Evolutionary conservation across 2,329 filamentous ascomycete species (phyloP).

Genomic region (Ophiostoma sp.): DNA sequence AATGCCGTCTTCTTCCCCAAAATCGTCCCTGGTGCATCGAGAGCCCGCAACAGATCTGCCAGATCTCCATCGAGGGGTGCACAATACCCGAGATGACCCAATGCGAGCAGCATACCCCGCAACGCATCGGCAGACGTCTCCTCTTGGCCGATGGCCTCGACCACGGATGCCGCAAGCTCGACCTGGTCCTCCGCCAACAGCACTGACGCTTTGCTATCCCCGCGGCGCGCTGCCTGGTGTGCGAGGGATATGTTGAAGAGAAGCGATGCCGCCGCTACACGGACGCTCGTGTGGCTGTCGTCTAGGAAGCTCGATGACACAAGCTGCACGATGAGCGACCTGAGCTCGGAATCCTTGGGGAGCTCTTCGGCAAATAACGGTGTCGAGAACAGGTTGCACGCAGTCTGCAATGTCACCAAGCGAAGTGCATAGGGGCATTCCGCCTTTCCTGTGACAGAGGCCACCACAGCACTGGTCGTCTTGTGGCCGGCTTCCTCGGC

Average conservation of each 20-base stretch:
- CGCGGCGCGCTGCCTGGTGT: constrained; percentile 46
- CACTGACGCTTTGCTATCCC: not conserved
- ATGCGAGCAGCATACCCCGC: constrained; percentile 67
- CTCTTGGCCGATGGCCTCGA: constrained; percentile 64
- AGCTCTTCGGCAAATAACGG: constrained; percentile 64
- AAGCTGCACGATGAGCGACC: constrained; percentile 58
- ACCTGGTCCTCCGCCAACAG: constrained; percentile 68
- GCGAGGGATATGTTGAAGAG: constrained; percentile 74
- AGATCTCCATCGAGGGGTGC: constrained; percentile 66
- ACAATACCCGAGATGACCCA: constrained; percentile 72
- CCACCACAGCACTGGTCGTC: constrained; percentile 58
- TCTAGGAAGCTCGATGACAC: constrained; percentile 76
- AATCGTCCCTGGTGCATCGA: constrained; percentile 68
- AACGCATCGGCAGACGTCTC: constrained; percentile 62
- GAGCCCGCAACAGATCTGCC: constrained; percentile 68
- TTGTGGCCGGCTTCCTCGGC: constrained; percentile 65
- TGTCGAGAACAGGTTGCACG: constrained; percentile 78
- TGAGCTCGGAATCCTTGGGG: constrained; percentile 47
- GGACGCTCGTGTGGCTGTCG: constrained; percentile 63
- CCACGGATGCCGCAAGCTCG: constrained; percentile 71
- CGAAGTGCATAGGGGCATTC: constrained; percentile 73
- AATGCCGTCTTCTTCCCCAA: constrained; percentile 52
- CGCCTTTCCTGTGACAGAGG: constrained; percentile 51
- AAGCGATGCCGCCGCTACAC: constrained; percentile 75
- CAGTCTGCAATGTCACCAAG: constrained; percentile 74